Conservation (phyloP, 1,284 basidiomycete genomes). For the Wallemia mellicola region DNA sequence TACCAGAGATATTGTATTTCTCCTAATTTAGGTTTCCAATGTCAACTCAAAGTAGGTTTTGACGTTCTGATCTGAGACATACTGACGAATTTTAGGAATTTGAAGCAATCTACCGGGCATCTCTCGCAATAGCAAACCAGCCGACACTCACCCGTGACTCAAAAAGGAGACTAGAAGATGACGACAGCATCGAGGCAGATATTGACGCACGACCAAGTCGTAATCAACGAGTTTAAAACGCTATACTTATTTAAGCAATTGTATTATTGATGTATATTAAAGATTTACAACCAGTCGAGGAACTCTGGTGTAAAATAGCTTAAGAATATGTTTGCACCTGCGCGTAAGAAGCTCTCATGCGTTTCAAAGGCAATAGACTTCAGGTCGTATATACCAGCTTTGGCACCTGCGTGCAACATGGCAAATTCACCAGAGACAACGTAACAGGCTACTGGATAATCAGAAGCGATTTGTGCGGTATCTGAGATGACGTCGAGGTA, state of each 20-base stretch:
- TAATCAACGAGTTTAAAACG: not conserved
- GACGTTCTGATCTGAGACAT: conserved; percentile 2
- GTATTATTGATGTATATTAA: not conserved
- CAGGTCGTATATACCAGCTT: conserved; percentile 71
- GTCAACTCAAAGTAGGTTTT: conserved; percentile 42
- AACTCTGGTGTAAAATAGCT: conserved; percentile 91
- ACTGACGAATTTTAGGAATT: conserved; percentile 29
- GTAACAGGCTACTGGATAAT: conserved; percentile 78
- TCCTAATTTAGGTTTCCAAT: conserved; percentile 55
- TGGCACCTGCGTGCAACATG: conserved; percentile 80
- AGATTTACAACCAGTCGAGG: conserved; percentile 49
- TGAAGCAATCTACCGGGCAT: conserved; percentile 53
- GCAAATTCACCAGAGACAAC: conserved; percentile 93
- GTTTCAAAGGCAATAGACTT: conserved; percentile 81
- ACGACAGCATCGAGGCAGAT: not conserved
- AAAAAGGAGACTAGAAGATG: not conserved
- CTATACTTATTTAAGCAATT: not conserved
- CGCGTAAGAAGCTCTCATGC: conserved; percentile 60
- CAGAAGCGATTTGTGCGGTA: conserved; percentile 45
- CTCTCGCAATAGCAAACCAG: not conserved
- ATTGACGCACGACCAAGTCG: not conserved
- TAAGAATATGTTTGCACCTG: conserved; percentile 71
- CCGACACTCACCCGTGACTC: not conserved
- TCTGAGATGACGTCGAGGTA: conserved; percentile 91
- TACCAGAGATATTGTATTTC: conserved; percentile 46